Conservation (phyloP, 2,329 filamentous ascomycete species). For the Epichloe hybrida region DNA sequence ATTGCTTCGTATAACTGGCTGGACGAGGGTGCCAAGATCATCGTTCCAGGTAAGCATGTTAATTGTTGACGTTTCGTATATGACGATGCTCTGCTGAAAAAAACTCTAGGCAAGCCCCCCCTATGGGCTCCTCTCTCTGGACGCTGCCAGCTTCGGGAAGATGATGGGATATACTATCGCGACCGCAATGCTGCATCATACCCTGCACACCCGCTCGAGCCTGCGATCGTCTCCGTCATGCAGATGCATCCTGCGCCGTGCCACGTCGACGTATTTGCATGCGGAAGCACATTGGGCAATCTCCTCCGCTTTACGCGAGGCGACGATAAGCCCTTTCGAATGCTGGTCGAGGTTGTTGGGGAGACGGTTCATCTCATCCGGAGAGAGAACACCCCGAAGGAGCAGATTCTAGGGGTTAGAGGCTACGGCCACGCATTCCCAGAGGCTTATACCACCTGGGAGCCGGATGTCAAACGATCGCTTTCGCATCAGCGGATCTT, state of each 20-base stretch:
- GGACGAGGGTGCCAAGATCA: too few relatives aligned
- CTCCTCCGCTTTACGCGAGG: slow-evolving; percentile 39
- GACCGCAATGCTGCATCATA: slow-evolving; percentile 40
- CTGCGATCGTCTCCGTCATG: slow-evolving; percentile 29
- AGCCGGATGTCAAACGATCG: slow-evolving; percentile 36
- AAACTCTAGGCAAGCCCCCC: slow-evolving; percentile 33
- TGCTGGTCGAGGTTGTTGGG: slow-evolving; percentile 38
- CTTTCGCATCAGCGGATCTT: slow-evolving; percentile 42
- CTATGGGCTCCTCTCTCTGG: slow-evolving; percentile 32
- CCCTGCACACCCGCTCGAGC: slow-evolving; percentile 36
- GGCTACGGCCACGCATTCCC: slow-evolving; percentile 57
- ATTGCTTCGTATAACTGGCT: too few relatives aligned
- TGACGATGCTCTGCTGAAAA: too few relatives aligned
- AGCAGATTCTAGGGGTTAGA: slow-evolving; percentile 37
- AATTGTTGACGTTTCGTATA: too few relatives aligned
- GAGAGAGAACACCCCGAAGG: slow-evolving; percentile 44
- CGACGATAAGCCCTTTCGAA: slow-evolving; percentile 35
- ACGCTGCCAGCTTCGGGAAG: slow-evolving; percentile 24
- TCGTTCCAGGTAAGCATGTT: too few relatives aligned
- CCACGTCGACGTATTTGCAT: slow-evolving; percentile 37
- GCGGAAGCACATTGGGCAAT: slow-evolving; percentile 43
- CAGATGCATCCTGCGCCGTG: slow-evolving; percentile 5
- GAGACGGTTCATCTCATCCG: slow-evolving; percentile 46
- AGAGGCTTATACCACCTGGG: slow-evolving; percentile 53
- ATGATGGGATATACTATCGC: slow-evolving; percentile 36